Percentiles rank a stretch among this genome's conserved stretches.
These are phyloP conservation scores for Conringia planisiliqua DNA, from an alignment of 345 rosid species.

Conservation along the genomic window DNA sequence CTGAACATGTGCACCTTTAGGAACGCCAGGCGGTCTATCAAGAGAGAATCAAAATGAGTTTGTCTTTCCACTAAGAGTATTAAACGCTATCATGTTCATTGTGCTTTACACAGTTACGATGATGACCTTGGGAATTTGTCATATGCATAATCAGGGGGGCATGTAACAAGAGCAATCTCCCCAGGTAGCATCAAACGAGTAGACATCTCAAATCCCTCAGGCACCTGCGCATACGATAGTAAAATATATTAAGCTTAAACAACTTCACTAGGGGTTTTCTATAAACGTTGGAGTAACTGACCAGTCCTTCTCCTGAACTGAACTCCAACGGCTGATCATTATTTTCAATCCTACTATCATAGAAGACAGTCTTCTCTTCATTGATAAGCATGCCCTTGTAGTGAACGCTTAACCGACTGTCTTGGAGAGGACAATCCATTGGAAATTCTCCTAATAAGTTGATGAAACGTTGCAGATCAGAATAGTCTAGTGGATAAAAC, in stretches of 20 bases:
- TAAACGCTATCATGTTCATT: conserved; percentile 1
- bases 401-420: conserved; percentile 73
- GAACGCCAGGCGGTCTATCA: conserved; percentile 73
- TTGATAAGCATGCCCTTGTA: conserved; percentile 90
- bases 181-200: conserved; percentile 95
- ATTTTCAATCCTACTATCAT: conserved; percentile 71
- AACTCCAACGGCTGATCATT: conserved; percentile 84
- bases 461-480: conserved; percentile 16
- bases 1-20: conserved; percentile 82
- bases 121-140: conserved; percentile 87
- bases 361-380: conserved; percentile 68
- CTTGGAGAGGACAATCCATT: conserved; percentile 97
- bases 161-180: conserved; percentile 85
- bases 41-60: background rate
- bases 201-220: conserved; percentile 98
- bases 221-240: conserved; percentile 49
- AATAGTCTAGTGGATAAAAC: conserved; percentile 6
- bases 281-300: conserved; percentile 39
- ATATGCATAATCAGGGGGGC: conserved; percentile 97
- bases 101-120: conserved; percentile 27
- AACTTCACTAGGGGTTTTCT: background rate
- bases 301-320: conserved; percentile 93
- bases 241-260: background rate
- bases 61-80: background rate
- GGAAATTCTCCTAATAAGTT: conserved; percentile 84